Percentiles rank a stretch among this genome's conserved stretches.
phyloP scores from a whole-genome alignment of 2,329 filamentous ascomycete genomes.

The Emmonsiellopsis sp. region DNA sequence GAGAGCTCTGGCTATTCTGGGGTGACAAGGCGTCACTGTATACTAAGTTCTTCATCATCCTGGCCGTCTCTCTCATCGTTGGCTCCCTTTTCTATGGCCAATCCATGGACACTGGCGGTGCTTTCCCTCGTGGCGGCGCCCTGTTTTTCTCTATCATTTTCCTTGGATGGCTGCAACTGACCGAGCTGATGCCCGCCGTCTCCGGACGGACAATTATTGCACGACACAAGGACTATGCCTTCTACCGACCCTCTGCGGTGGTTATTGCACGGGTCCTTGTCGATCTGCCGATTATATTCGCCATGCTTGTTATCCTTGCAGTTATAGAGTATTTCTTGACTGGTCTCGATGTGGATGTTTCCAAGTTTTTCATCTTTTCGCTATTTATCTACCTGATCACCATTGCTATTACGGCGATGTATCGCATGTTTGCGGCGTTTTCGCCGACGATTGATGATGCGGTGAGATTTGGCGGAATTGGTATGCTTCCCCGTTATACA shows the following conservation, averaged over 20 bases:
- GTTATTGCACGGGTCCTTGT: conserved; percentile 52
- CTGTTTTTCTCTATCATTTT: conserved; percentile 61
- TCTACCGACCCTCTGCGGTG: conserved; percentile 61
- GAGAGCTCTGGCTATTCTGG: conserved; percentile 61
- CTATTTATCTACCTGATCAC: conserved; percentile 4
- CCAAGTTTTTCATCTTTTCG: conserved; percentile 5
- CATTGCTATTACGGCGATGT: conserved; percentile 43
- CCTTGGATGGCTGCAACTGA: conserved; percentile 62
- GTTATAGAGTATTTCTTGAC: conserved; percentile 53
- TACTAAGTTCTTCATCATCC: conserved; percentile 47
- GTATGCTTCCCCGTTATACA: conserved; percentile 58
- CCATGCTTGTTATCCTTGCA: conserved; percentile 51
- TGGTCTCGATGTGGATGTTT: conserved; percentile 6
- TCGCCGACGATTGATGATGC: conserved; percentile 58
- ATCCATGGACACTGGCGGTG: conserved; percentile 49
- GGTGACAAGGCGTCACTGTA: conserved; percentile 58
- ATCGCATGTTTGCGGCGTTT: conserved; percentile 57
- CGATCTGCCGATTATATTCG: conserved; percentile 53
- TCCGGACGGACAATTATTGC: conserved; percentile 60
- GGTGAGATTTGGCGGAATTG: conserved; percentile 46
- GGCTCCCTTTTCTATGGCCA: conserved; percentile 70
- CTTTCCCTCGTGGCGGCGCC: conserved; percentile 55
- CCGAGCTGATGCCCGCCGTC: conserved; percentile 70
- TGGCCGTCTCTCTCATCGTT: conserved; percentile 66
- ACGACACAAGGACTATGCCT: conserved; percentile 59